Percentiles rank a stretch among this genome's conserved stretches.
phyloP scores from a whole-genome alignment of 2,329 filamentous ascomycete species.

The Lachnellula hyalina region DNA sequence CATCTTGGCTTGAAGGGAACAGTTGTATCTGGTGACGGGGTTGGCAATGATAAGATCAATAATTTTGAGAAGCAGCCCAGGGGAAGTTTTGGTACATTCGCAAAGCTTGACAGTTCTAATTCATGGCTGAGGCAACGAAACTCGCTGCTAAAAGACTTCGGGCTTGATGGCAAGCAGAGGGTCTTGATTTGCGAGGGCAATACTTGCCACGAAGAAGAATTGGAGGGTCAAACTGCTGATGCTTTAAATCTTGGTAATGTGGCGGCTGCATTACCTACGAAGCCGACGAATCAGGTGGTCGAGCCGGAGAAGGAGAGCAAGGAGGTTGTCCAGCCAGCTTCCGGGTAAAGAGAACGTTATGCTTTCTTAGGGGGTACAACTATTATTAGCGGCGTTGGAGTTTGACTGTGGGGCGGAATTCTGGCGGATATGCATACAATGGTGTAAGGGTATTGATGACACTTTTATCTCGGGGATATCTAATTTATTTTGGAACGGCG shows the following conservation, averaged over 20 bases:
- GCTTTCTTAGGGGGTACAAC: neutral
- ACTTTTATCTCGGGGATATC: no score
- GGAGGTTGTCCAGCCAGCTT: neutral
- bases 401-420: no score
- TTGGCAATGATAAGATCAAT: conserved; percentile 27
- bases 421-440: neutral
- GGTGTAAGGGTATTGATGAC: neutral
- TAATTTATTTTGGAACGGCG: no score
- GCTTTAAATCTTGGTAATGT: neutral
- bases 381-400: no score
- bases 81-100: conserved; percentile 24
- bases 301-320: neutral
- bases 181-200: conserved; percentile 43
- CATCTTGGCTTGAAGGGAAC: conserved; percentile 59
- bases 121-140: conserved; percentile 48
- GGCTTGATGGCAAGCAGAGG: conserved; percentile 34
- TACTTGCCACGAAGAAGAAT: conserved; percentile 37
- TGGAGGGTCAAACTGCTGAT: neutral
- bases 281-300: neutral
- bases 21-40: conserved; percentile 38
- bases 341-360: neutral
- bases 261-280: neutral
- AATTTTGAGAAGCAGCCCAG: conserved; percentile 29
- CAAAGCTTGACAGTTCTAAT: conserved; percentile 20
- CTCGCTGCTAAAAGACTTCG: conserved; percentile 31